Conservation (phyloP, 176 grass and related monocot genomes). For the Rhynchospora pubera region DNA sequence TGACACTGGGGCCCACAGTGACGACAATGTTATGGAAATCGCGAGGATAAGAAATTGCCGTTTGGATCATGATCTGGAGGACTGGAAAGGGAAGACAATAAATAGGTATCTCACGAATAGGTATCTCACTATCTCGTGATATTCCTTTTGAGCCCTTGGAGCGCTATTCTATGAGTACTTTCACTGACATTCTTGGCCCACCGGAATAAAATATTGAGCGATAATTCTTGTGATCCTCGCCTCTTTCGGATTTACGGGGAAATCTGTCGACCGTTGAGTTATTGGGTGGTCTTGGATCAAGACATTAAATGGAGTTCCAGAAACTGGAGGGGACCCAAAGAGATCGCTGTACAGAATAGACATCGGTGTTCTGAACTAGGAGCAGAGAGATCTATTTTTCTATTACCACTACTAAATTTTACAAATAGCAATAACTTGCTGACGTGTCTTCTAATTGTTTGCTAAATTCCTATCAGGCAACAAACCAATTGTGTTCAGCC, state of each 20-base stretch:
- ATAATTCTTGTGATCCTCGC: neutral
- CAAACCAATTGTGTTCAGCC: neutral
- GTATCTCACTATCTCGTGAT: constrained; percentile 22
- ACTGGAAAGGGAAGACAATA: neutral
- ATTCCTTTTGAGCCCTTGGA: neutral
- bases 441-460: neutral
- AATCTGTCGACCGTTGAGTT: neutral
- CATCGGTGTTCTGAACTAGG: too few relatives aligned
- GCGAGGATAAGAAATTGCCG: neutral
- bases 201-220: neutral
- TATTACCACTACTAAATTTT: neutral
- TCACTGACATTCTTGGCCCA: neutral
- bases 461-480: neutral
- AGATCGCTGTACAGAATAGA: too few relatives aligned
- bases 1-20: neutral
- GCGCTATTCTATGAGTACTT: neutral
- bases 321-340: too few relatives aligned
- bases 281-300: neutral
- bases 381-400: too few relatives aligned
- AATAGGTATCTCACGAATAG: constrained; percentile 44
- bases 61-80: neutral
- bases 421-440: neutral
- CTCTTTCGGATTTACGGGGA: neutral
- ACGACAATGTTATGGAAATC: neutral
- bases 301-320: neutral